Conservation (phyloP, 176 grass and related monocot genomes). For the Carex kokanica region DNA sequence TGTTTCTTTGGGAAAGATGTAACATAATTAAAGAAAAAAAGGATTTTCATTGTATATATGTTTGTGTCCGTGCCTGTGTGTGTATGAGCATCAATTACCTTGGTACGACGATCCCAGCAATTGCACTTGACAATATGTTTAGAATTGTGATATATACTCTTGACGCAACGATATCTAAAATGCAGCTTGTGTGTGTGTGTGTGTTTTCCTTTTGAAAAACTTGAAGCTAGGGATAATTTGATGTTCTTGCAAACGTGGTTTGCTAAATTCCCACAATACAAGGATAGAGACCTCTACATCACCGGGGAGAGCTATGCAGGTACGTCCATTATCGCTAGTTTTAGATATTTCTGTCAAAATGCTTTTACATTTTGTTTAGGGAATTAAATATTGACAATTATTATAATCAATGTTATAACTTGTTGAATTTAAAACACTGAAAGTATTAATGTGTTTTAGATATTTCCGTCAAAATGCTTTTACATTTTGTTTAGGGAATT, state of each 20-base stretch:
- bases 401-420: neutral
- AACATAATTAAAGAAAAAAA: neutral
- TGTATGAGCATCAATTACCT: neutral
- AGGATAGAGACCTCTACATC: conserved; percentile 82
- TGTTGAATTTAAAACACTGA: neutral
- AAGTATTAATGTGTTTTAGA: neutral
- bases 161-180: neutral
- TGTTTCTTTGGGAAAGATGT: neutral
- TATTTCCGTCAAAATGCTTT: neutral
- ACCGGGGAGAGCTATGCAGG: conserved; percentile 94
- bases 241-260: conserved; percentile 90
- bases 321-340: neutral
- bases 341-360: neutral
- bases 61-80: neutral
- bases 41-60: neutral
- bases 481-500: neutral
- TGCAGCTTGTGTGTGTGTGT: neutral
- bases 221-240: conserved; percentile 74
- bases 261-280: conserved; percentile 84
- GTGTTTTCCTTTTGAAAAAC: neutral
- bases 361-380: neutral
- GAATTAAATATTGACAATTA: neutral
- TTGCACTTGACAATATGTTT: neutral
- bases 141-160: neutral
- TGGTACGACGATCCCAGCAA: neutral